Conservation (phyloP, 306 rosid genomes). For the Cicer pinnatifidum region DNA sequence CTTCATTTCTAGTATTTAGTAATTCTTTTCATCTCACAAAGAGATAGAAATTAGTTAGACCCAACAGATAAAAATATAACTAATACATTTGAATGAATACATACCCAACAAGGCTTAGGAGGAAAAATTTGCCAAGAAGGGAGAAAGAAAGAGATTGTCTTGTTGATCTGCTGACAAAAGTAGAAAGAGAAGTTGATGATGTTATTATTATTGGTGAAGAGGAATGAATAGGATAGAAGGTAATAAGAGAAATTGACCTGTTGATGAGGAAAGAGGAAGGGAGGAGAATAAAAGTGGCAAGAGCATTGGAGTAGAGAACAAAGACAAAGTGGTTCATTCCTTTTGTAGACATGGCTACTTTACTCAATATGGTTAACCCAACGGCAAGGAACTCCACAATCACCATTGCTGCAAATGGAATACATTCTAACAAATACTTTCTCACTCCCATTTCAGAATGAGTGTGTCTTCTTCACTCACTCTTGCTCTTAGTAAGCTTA, state of each 20-base stretch:
- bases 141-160: slow-evolving; percentile 50
- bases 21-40: neutral
- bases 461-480: neutral
- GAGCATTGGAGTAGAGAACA: slow-evolving; percentile 59
- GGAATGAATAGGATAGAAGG: no score
- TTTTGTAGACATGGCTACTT: slow-evolving; percentile 53
- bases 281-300: slow-evolving; percentile 52
- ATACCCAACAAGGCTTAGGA: slow-evolving; percentile 55
- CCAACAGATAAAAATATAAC: no score
- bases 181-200: no score
- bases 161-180: neutral
- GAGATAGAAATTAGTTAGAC: neutral
- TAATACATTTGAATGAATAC: neutral
- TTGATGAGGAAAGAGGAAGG: slow-evolving; percentile 50
- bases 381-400: slow-evolving; percentile 52
- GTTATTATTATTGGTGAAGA: no score
- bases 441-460: slow-evolving; percentile 23
- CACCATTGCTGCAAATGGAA: slow-evolving; percentile 52
- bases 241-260: slow-evolving; percentile 4
- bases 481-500: neutral
- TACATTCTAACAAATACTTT: slow-evolving; percentile 8
- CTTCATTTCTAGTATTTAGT: neutral
- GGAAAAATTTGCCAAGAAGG: slow-evolving; percentile 53
- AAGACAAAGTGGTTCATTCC: slow-evolving; percentile 59
- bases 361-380: slow-evolving; percentile 49